Percentiles rank a stretch among this genome's conserved stretches.
phyloP scores from a whole-genome alignment of 164 flowering plant species.

The Vitis riparia region DNA sequence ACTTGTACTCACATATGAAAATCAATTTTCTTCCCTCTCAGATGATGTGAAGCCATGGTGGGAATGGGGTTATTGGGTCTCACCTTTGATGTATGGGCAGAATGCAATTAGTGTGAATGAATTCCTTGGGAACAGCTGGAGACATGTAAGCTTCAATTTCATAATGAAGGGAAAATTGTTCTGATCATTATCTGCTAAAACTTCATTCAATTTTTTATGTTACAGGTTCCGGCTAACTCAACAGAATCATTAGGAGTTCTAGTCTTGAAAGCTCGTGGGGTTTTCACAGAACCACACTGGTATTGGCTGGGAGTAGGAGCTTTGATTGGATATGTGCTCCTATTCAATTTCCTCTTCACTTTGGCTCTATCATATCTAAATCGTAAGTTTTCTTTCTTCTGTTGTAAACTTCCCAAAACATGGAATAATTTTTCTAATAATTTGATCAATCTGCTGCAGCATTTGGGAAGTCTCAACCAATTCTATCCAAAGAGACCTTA shows the following conservation, averaged over 20 bases:
- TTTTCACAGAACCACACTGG: conserved; percentile 43
- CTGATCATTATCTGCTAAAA: background rate
- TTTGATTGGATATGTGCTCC: conserved; percentile 32
- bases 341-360: conserved; percentile 42
- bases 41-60: conserved; percentile 38
- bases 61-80: conserved; percentile 54
- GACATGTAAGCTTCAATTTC: conserved; percentile 29
- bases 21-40: conserved; percentile 2
- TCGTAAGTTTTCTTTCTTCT: conserved; percentile 30
- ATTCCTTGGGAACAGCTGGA: conserved; percentile 45
- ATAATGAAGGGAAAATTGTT: background rate
- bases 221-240: conserved; percentile 19
- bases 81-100: conserved; percentile 54
- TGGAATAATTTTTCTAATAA: background rate
- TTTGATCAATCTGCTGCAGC: conserved; percentile 28
- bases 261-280: conserved; percentile 41
- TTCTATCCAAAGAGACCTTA: conserved; percentile 31
- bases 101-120: conserved; percentile 47
- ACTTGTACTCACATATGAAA: background rate
- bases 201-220: background rate
- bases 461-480: conserved; percentile 56
- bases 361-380: conserved; percentile 44
- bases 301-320: conserved; percentile 62
- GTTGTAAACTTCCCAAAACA: background rate
- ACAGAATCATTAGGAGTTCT: conserved; percentile 41